Conservation (phyloP, 2,329 filamentous ascomycete species). For the Graphilbum ipis-grandicollis region DNA sequence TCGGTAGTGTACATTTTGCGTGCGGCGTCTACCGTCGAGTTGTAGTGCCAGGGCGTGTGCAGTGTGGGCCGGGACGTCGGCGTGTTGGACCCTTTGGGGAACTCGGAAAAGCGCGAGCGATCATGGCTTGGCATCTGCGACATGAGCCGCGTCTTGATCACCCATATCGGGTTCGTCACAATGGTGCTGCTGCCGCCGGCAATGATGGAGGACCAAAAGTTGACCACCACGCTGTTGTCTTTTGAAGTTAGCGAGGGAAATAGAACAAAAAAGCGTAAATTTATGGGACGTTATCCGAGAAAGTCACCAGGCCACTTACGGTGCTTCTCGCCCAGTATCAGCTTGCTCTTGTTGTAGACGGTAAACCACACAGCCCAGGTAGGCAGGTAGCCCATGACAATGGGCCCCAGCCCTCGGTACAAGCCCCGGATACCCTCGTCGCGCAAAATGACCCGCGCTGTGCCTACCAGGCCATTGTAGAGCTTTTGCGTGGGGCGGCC, state of each 20-base stretch:
- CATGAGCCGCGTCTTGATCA: constrained; percentile 97
- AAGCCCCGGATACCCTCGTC: constrained; percentile 81
- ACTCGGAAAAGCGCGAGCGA: constrained; percentile 26
- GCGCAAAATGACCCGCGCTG: constrained; percentile 66
- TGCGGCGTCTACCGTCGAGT: constrained; percentile 74
- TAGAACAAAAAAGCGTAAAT: too few species aligned
- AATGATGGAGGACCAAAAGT: constrained; percentile 76
- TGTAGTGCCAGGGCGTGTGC: constrained; percentile 77
- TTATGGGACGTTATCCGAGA: too few species aligned
- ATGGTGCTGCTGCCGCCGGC: constrained; percentile 88
- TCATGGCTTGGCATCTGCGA: constrained; percentile 49
- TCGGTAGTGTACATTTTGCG: constrained; percentile 91
- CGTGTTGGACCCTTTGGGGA: constrained; percentile 32
- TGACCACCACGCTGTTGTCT: constrained; percentile 64
- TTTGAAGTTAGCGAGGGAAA: too few species aligned
- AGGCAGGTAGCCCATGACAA: constrained; percentile 86
- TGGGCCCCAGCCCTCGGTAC: constrained; percentile 85
- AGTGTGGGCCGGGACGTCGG: constrained; percentile 36
- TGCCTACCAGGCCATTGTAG: constrained; percentile 79
- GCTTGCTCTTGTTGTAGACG: constrained; percentile 82
- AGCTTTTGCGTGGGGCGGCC: constrained; percentile 32
- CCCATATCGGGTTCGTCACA: constrained; percentile 96
- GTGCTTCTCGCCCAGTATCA: constrained; percentile 39
- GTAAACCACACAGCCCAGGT: constrained; percentile 98
- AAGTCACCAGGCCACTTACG: too few species aligned